Conservation (phyloP, 1,284 basidiomycete species). For the Cutaneotrichosporon sp. region DNA sequence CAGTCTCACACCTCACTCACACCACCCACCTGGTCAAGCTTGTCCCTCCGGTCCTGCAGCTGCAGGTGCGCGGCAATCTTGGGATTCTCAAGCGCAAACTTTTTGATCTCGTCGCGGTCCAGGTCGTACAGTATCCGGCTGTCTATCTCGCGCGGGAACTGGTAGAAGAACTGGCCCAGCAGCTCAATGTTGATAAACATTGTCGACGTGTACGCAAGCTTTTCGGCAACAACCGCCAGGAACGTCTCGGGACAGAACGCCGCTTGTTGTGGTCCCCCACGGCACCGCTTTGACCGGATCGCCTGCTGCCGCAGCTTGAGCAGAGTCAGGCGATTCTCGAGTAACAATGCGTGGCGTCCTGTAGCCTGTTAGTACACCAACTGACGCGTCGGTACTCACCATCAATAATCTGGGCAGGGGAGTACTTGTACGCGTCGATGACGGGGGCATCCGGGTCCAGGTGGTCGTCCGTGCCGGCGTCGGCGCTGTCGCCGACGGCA, state of each 20-base stretch:
- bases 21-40: conserved; percentile 76
- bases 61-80: conserved; percentile 80
- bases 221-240: conserved; percentile 92
- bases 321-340: conserved; percentile 71
- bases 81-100: conserved; percentile 92
- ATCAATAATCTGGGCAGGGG: conserved; percentile 81
- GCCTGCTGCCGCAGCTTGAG: conserved; percentile 78
- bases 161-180: conserved; percentile 97
- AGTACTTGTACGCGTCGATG: conserved; percentile 75
- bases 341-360: conserved; percentile 89
- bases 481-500: conserved; percentile 33
- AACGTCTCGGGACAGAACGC: conserved; percentile 94
- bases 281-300: conserved; percentile 82
- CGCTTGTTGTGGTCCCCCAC: conserved; percentile 75
- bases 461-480: conserved; percentile 27
- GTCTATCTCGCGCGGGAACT: conserved; percentile 97
- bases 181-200: conserved; percentile 99
- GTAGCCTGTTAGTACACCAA: neutral
- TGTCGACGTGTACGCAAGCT: conserved; percentile 89
- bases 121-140: conserved; percentile 88
- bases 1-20: no score
- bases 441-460: conserved; percentile 51
- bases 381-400: conserved; percentile 58
- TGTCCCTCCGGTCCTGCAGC: conserved; percentile 92
- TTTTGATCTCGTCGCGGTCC: conserved; percentile 73